Evolutionary conservation across 441 rosid species (phyloP), one percentile per base, ranked within the genome.

Genomic region (Dalechampia spathulata): DNA sequence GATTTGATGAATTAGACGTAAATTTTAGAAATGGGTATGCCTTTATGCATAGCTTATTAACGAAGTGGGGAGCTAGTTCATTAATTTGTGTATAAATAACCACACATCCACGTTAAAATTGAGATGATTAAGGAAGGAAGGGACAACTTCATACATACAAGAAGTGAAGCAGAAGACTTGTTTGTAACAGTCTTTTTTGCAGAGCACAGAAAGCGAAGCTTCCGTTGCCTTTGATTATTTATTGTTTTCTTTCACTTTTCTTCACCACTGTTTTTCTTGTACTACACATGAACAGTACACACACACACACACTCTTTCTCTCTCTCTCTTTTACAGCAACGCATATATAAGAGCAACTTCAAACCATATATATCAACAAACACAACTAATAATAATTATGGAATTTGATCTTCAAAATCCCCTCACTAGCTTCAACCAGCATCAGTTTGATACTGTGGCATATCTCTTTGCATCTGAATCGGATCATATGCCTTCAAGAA

Each of bases 331-430:
- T n/a, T n/a, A n/a, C n/a, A n/a, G n/a, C n/a, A n/a, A n/a, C n/a
- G n/a, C n/a, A n/a, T n/a, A n/a, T n/a, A n/a, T n/a, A n/a, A n/a
- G n/a, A n/a, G n/a, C n/a, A n/a, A n/a, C n/a, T n/a, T n/a, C n/a
- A n/a, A 57, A 46, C 7, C 54, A 36, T 38, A 3, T n/a, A 17
- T 12, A 57, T 26, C 41, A 28, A 11, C 6, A 32, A 34, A 16
- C n/a, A n/a, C 22, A 41, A 23, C 5, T n/a, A 36, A 13, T n/a
- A 26, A 46, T 46, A 10, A 51, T 10, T 22, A 83, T 84, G 91
- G 91, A 81, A 41, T 76, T 81, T 43, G 79, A 78, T 66, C 83
- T 84, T 44, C 83, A 84, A 67, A 77, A 79, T 59, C 81, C 85
- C 12, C 67, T 75, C 1, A 75, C 83, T 21, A 69, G 60, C 70